Conservation (phyloP, 176 grass and related monocot genomes). For the Rhynchospora tenuis region DNA sequence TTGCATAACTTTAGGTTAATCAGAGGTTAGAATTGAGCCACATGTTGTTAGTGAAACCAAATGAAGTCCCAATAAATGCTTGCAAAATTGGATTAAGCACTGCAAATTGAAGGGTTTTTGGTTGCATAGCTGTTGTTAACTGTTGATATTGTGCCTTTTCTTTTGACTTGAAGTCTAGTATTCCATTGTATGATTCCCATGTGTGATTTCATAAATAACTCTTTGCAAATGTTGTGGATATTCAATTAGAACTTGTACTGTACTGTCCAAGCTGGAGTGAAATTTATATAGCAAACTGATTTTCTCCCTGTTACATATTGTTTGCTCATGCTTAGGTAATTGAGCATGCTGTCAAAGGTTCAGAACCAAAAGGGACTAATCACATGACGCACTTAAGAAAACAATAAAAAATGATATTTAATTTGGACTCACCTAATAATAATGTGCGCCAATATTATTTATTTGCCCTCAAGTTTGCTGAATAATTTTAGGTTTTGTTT, state of each 20-base stretch:
- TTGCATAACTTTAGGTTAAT: background rate
- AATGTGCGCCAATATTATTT: background rate
- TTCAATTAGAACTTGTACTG: background rate
- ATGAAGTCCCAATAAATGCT: too few relatives aligned
- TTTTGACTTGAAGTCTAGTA: background rate
- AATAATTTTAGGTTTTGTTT: background rate
- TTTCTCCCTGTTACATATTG: background rate
- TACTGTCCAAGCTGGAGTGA: background rate
- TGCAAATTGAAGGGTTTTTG: background rate
- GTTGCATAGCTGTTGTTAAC: background rate
- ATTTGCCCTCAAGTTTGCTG: background rate
- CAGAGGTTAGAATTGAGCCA: background rate
- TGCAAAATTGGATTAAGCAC: background rate
- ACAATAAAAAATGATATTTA: background rate
- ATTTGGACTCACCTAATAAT: background rate
- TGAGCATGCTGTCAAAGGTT: background rate
- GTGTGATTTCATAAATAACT: background rate
- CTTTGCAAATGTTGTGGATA: too few relatives aligned
- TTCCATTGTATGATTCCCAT: background rate
- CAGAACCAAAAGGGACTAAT: background rate
- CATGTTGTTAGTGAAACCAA: too few relatives aligned
- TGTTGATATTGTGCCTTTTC: background rate
- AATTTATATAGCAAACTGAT: background rate
- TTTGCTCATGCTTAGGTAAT: background rate
- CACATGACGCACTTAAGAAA: background rate